A percentile compares a stretch with the other conserved stretches of the same genome.
phyloP scores from a whole-genome alignment of 108 stramenopile genomes.

The Chaetoceros muelleri region DNA sequence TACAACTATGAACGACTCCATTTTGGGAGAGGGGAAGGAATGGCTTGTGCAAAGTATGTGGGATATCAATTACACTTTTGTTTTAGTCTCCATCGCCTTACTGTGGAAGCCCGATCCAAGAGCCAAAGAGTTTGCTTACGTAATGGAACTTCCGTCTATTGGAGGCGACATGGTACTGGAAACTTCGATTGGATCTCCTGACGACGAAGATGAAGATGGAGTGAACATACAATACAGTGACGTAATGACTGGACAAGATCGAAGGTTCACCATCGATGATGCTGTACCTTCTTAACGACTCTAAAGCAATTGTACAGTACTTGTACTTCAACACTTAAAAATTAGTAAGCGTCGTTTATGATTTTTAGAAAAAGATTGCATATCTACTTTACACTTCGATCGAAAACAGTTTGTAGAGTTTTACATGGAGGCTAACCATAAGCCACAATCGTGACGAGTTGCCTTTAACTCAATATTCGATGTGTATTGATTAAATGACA shows the following conservation, averaged over 20 bases:
- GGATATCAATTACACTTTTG: constrained; percentile 72
- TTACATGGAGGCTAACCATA: no score
- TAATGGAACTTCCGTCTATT: constrained; percentile 68
- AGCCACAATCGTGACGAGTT: no score
- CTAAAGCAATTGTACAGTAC: no score
- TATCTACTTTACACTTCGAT: no score
- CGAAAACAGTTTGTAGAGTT: no score
- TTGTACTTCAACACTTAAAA: no score
- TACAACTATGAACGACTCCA: constrained; percentile 46
- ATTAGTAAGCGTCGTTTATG: no score
- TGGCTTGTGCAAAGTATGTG: constrained; percentile 64
- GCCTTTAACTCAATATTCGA: no score
- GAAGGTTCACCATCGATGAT: background rate
- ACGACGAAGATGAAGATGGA: constrained; percentile 34
- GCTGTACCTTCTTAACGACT: background rate
- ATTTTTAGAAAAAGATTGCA: no score
- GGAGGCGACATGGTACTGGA: constrained; percentile 36
- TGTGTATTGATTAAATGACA: no score
- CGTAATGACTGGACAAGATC: background rate
- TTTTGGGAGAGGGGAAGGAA: constrained; percentile 43
- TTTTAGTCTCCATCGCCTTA: constrained; percentile 52
- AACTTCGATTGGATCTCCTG: constrained; percentile 23
- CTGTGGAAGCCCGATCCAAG: constrained; percentile 72
- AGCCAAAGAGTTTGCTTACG: constrained; percentile 79
- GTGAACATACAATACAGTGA: background rate